phyloP scores from a whole-genome alignment of 345 rosid genomes.

The Moringa oleifera region DNA sequence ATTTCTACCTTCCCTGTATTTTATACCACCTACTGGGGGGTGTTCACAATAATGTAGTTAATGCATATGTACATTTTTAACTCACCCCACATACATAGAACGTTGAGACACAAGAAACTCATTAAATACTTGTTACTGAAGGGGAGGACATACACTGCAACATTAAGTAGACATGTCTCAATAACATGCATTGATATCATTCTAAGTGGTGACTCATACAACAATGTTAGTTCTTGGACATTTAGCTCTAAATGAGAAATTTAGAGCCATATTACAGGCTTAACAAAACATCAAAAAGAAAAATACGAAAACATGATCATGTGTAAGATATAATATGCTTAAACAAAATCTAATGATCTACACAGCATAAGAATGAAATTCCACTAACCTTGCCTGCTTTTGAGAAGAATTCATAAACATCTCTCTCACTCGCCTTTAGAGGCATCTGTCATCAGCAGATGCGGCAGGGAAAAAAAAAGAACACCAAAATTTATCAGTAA shows the following conservation, averaged over 20 bases:
- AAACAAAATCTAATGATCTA: not conserved
- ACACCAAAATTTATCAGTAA: no score
- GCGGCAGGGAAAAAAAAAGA: conserved; percentile 3
- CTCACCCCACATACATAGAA: conserved; percentile 21
- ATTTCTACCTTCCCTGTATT: conserved; percentile 5
- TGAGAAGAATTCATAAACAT: conserved; percentile 89
- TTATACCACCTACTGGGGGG: conserved; percentile 6
- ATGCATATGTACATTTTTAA: conserved; percentile 14
- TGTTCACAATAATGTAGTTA: conserved; percentile 6
- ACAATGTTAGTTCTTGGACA: conserved; percentile 5
- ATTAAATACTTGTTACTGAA: conserved; percentile 23
- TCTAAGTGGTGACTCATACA: conserved; percentile 9
- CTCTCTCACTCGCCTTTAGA: conserved; percentile 85
- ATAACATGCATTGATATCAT: conserved; percentile 13
- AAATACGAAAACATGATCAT: not conserved
- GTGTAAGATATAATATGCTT: not conserved
- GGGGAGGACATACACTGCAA: conserved; percentile 20
- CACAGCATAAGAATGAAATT: conserved; percentile 8
- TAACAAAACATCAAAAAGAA: not conserved
- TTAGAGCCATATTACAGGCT: not conserved
- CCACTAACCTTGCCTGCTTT: conserved; percentile 84
- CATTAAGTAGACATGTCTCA: conserved; percentile 18
- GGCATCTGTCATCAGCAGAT: conserved; percentile 66
- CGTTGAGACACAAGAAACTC: conserved; percentile 28
- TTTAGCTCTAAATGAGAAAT: not conserved